Conservation (phyloP, 2,329 filamentous ascomycete species). For the Ceratocystis papillata region DNA sequence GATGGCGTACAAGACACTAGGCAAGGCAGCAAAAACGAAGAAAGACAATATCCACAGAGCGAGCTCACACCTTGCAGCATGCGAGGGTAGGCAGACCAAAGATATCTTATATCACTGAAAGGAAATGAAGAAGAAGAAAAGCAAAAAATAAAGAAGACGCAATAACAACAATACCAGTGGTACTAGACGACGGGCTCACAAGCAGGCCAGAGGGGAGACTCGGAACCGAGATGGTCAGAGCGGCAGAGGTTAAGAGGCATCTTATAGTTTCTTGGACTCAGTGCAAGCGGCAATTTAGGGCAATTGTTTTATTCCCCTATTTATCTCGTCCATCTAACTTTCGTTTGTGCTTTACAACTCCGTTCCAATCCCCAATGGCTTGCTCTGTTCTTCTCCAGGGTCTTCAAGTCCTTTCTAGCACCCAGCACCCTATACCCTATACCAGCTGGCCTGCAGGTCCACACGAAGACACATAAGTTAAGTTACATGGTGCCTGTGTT, state of each 20-base stretch:
- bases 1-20: too few relatives aligned
- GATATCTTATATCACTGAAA: background rate
- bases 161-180: background rate
- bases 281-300: background rate
- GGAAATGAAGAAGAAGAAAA: background rate
- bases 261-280: conserved; percentile 10
- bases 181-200: background rate
- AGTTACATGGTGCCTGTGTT: background rate
- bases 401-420: background rate
- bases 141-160: background rate
- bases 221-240: conserved; percentile 11
- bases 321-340: background rate
- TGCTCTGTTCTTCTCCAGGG: background rate
- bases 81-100: background rate
- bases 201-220: conserved; percentile 2
- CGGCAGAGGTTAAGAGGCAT: conserved; percentile 8
- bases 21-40: background rate
- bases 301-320: background rate
- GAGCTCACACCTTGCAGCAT: background rate
- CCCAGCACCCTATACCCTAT: background rate
- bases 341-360: background rate
- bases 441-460: background rate
- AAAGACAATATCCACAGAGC: too few relatives aligned
- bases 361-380: background rate
- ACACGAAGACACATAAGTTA: too few relatives aligned